phyloP scores from a whole-genome alignment of 306 rosid species.

The Argentina anserina region DNA sequence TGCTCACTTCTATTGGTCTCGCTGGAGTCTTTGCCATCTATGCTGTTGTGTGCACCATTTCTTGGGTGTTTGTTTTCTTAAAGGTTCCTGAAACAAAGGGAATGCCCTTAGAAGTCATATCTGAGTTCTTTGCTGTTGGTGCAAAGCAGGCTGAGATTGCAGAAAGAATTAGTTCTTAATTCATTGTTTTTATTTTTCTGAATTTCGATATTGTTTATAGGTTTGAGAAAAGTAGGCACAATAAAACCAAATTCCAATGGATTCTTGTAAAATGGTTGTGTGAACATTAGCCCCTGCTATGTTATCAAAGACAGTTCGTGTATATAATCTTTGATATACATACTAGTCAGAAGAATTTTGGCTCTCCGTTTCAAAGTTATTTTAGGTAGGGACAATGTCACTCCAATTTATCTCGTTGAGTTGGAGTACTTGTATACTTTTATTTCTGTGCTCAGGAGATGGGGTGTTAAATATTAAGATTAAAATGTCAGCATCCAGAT shows the following conservation, averaged over 20 bases:
- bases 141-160: conserved; percentile 26
- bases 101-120: conserved; percentile 43
- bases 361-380: background rate
- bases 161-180: conserved; percentile 14
- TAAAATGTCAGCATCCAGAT: background rate
- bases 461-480: background rate
- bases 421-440: too few relatives aligned
- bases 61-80: conserved; percentile 38
- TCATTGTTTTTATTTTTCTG: background rate
- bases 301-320: conserved; percentile 6
- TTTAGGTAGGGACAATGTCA: background rate
- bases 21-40: conserved; percentile 37
- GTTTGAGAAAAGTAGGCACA: conserved; percentile 5
- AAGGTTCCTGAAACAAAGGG: conserved; percentile 45
- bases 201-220: background rate
- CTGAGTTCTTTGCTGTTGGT: conserved; percentile 40
- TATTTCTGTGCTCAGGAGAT: background rate
- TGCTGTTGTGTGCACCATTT: conserved; percentile 32
- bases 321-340: background rate
- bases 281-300: background rate
- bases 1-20: conserved; percentile 39
- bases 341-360: background rate
- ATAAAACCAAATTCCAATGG: background rate
- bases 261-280: background rate
- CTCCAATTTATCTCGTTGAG: background rate